A percentile compares a stretch with the other conserved stretches of the same genome.
phyloP scores from a whole-genome alignment of 169 alveolate species.

The Condylostoma magnum region DNA sequence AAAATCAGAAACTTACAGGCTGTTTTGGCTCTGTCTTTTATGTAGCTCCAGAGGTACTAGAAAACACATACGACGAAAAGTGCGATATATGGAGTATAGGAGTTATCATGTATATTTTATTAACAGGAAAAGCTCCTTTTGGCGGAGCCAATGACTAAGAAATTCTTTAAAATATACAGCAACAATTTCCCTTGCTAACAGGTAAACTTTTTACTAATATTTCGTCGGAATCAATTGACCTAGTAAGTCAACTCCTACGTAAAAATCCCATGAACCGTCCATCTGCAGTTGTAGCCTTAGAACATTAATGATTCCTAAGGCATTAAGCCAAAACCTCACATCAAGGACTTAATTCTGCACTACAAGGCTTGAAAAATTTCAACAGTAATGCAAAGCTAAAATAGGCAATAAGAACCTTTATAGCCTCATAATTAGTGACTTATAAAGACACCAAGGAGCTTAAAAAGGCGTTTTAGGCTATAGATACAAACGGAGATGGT shows the following conservation, averaged over 20 bases:
- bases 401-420: constrained; percentile 15
- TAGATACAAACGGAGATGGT: constrained; percentile 36
- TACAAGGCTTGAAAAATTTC: not conserved
- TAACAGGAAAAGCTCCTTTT: constrained; percentile 81
- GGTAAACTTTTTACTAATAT: not conserved
- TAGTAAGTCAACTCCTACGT: not conserved
- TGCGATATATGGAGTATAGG: constrained; percentile 30
- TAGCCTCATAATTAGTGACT: constrained; percentile 1
- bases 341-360: not conserved
- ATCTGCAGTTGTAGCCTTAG: constrained; percentile 1
- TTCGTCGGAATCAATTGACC: constrained; percentile 13
- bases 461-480: not conserved
- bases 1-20: not conserved
- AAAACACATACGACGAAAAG: constrained; percentile 9
- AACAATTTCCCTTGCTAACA: constrained; percentile 26
- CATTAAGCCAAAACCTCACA: not conserved
- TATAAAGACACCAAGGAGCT: constrained; percentile 4
- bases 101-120: constrained; percentile 63
- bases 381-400: not conserved
- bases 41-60: constrained; percentile 25
- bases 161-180: constrained; percentile 49
- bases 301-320: not conserved
- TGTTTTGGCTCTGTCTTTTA: constrained; percentile 26
- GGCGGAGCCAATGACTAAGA: constrained; percentile 68
- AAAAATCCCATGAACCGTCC: not conserved